Evolutionary conservation across 345 rosid species (phyloP), one percentile per base, ranked within the genome.

Genomic region (Turritis glabra): DNA sequence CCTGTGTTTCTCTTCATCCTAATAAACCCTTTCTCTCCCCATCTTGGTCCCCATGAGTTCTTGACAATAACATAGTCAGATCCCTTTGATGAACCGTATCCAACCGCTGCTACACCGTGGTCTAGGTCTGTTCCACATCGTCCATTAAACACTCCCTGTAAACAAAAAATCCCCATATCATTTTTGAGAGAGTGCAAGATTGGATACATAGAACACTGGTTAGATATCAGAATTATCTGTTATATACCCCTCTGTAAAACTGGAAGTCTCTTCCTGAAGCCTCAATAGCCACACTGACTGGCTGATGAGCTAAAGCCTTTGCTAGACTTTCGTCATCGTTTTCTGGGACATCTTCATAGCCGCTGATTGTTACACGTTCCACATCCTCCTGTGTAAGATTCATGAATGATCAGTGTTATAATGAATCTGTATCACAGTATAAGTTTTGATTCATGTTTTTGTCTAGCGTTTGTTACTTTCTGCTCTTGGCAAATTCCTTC

Each of bases 11-110:
- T 85, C 89, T 84, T 85, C 91, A 91, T 83, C 71, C 92, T 81
- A 46, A 87, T 88, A 70, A 51, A 91, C 5, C 98, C 97, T 65
- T 82, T 86, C 80, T 87, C 96, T 64, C 96, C 98, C 96, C 97
- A 88, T 30, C 79, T 82, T 21, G 86, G 25, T 64, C 96, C 98
- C 98, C 96, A 93, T 1, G 97, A 93, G 75, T 93, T 90, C 87
- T 84, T 93, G 59, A 93, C 96, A 15, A 88, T 85, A 14, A 91
- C 79, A 69, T 89, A 88, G 69, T 91, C 93, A 4, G 67, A 43
- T 25, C 86, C 90, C 59, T 79, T 89, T 5, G 80, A 67, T 67
- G 98, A 82, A 51, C 96, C 97, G 5, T 91, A 93, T 22, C 97
- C 97, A 23, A 89, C 92, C 0, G 93, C 93, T 37, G 96, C 80